Conservation (phyloP, 148 eudicot species). For the Fagopyrum esculentum region DNA sequence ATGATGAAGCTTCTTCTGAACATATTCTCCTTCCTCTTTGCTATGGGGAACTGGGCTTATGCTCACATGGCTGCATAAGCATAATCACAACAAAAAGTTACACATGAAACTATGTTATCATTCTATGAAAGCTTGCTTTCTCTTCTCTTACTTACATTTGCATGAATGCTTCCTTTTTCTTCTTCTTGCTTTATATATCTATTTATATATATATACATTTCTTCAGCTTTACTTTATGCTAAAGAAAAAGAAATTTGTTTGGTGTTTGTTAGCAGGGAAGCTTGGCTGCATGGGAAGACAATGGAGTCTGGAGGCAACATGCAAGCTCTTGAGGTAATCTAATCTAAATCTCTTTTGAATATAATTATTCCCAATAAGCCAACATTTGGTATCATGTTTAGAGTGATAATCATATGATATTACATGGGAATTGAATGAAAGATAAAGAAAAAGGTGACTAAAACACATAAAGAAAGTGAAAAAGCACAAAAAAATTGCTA, state of each 20-base stretch:
- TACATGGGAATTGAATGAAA: constrained; percentile 10
- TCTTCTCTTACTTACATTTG: not conserved
- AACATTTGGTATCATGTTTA: constrained; percentile 11
- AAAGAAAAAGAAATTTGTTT: constrained; percentile 6
- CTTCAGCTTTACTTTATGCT: not conserved
- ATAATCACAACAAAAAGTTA: constrained; percentile 1
- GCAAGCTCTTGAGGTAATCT: constrained; percentile 61
- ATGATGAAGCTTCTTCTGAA: constrained; percentile 10
- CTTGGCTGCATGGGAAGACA: constrained; percentile 78
- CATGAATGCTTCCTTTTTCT: constrained; percentile 7
- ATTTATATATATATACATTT: not conserved
- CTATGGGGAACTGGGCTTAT: not conserved
- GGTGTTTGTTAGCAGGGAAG: constrained; percentile 58
- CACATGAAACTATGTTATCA: constrained; percentile 8
- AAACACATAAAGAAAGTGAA: constrained; percentile 12
- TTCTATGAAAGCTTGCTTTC: constrained; percentile 11
- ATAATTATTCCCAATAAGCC: constrained; percentile 1
- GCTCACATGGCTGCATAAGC: constrained; percentile 1
- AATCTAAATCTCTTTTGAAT: not conserved
- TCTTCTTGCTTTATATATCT: not conserved
- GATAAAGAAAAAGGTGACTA: constrained; percentile 13
- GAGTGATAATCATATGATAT: constrained; percentile 7
- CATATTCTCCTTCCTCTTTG: not conserved
- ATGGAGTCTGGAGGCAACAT: constrained; percentile 41
- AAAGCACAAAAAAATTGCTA: not conserved